phyloP scores from a whole-genome alignment of 805 yeast species.

The Candida multigemmis region DNA sequence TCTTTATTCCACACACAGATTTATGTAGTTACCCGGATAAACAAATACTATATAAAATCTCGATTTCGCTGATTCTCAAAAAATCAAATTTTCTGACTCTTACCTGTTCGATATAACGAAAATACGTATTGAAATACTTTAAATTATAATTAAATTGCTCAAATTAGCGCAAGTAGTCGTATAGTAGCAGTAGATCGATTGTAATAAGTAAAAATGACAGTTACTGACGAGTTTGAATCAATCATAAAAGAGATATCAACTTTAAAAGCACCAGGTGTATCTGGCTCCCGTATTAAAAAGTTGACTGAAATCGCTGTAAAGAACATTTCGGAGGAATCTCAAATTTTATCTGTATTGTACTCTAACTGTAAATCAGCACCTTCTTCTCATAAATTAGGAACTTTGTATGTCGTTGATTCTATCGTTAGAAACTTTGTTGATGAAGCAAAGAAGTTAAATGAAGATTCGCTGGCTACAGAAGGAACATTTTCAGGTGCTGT shows the following conservation, averaged over 20 bases:
- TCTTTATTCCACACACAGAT: too few relatives aligned
- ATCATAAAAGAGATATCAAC: slow-evolving; percentile 42
- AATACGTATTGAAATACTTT: too few relatives aligned
- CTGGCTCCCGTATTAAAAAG: slow-evolving; percentile 89
- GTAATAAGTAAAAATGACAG: slow-evolving; percentile 24
- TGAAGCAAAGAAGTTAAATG: slow-evolving; percentile 51
- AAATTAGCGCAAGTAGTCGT: too few relatives aligned
- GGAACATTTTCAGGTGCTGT: slow-evolving; percentile 75
- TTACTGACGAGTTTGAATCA: slow-evolving; percentile 37
- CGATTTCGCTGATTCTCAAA: too few relatives aligned
- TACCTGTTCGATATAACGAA: too few relatives aligned
- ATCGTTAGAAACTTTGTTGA: slow-evolving; percentile 80
- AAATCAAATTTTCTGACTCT: too few relatives aligned
- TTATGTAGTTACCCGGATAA: too few relatives aligned
- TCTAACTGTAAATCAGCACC: slow-evolving; percentile 67
- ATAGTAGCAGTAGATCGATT: too few relatives aligned
- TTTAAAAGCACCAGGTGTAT: slow-evolving; percentile 82
- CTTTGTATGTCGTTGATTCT: slow-evolving; percentile 86
- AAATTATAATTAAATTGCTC: too few relatives aligned
- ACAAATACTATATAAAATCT: too few relatives aligned
- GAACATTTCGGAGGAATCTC: slow-evolving; percentile 50
- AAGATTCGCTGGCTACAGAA: slow-evolving; percentile 42
- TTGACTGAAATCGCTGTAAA: slow-evolving; percentile 70
- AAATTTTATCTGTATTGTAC: slow-evolving; percentile 48
- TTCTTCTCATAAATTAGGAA: slow-evolving; percentile 79